A percentile compares a stretch with the other conserved stretches of the same genome.
Evolutionary conservation across 192 early-diverging fungal genomes (phyloP).

Genomic region (Haplosporangium gracile): DNA sequence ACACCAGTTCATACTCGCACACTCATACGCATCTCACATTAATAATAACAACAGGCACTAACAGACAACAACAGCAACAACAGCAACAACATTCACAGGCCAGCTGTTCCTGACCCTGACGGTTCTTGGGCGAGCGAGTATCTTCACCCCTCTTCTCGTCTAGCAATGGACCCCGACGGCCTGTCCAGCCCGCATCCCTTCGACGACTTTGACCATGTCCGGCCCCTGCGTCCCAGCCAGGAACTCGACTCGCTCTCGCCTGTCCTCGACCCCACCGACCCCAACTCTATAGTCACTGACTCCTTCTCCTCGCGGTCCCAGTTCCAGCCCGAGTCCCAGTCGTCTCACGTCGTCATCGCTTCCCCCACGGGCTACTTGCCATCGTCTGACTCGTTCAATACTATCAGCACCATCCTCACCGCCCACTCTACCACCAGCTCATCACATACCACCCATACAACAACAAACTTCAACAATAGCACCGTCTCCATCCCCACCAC

Average conservation of each 20-base stretch:
- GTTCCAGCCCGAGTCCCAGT: not conserved
- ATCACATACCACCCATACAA: not conserved
- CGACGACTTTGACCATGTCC: constrained; percentile 44
- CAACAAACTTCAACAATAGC: not conserved
- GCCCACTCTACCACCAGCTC: constrained; percentile 3
- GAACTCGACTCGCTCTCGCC: not conserved
- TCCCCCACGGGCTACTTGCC: constrained; percentile 3
- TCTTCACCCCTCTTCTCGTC: not conserved
- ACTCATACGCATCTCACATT: not conserved
- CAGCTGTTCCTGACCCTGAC: not conserved
- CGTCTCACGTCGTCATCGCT: not conserved
- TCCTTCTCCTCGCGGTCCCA: not conserved
- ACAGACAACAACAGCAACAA: not conserved
- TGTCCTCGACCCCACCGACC: not conserved
- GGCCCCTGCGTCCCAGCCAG: constrained; percentile 17
- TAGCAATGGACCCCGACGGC: constrained; percentile 39
- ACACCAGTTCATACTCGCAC: not conserved
- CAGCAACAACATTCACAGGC: not conserved
- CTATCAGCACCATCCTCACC: constrained; percentile 10
- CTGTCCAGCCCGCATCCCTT: constrained; percentile 25
- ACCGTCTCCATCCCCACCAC: not conserved
- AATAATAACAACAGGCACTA: not conserved
- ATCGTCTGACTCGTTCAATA: constrained; percentile 2
- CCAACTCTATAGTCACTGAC: not conserved
- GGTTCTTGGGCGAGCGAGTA: not conserved